Conservation (phyloP, 1,139 yeast genomes). For the Debaryomycetaceae sp. region DNA sequence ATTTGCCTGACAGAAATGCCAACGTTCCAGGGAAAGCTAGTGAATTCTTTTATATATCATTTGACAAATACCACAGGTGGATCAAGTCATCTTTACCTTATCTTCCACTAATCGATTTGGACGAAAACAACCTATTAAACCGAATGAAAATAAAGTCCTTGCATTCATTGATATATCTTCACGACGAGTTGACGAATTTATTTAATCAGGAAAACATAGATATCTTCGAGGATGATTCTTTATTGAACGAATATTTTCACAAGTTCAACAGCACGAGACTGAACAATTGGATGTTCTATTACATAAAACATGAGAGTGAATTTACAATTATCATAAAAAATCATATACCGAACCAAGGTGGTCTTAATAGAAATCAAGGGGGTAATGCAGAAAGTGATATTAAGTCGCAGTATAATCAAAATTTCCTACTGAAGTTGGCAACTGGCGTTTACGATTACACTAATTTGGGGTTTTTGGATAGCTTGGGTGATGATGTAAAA, state of each 20-base stretch:
- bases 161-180: slow-evolving; percentile 36
- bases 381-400: not conserved
- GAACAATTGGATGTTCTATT: slow-evolving; percentile 48
- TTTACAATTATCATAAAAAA: slow-evolving; percentile 37
- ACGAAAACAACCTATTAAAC: slow-evolving; percentile 1
- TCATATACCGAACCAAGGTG: slow-evolving; percentile 7
- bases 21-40: slow-evolving; percentile 15
- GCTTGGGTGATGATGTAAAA: slow-evolving; percentile 44
- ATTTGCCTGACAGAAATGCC: slow-evolving; percentile 2
- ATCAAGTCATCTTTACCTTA: slow-evolving; percentile 41
- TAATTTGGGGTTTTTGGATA: slow-evolving; percentile 39
- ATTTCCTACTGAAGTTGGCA: not conserved
- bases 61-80: slow-evolving; percentile 22
- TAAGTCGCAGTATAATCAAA: not conserved
- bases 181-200: slow-evolving; percentile 36
- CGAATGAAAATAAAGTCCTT: slow-evolving; percentile 11
- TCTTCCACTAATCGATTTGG: slow-evolving; percentile 19
- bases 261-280: slow-evolving; percentile 37
- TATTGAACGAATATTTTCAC: slow-evolving; percentile 37
- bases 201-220: slow-evolving; percentile 24
- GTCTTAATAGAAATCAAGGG: not conserved
- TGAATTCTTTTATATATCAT: slow-evolving; percentile 39
- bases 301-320: slow-evolving; percentile 27
- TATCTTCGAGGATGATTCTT: slow-evolving; percentile 19
- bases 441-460: slow-evolving; percentile 26